Conservation (phyloP, 345 rosid genomes). For the Erucastrum elatum region DNA sequence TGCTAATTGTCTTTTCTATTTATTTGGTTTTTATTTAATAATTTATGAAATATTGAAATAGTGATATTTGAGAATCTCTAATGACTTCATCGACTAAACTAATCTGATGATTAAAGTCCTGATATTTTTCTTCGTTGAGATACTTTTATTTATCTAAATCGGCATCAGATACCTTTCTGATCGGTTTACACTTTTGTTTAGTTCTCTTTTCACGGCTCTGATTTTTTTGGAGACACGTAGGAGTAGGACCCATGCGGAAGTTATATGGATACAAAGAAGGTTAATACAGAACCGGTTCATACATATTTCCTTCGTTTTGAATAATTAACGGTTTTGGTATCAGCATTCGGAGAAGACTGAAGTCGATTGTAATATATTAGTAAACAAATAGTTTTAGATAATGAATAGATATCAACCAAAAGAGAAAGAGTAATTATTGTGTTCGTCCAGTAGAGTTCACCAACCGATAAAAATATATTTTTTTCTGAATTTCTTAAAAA, state of each 20-base stretch:
- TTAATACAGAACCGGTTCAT: neutral
- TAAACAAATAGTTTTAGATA: too few relatives aligned
- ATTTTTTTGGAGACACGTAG: constrained; percentile 22
- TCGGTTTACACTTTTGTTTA: constrained; percentile 31
- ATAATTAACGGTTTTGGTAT: neutral
- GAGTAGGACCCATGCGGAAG: constrained; percentile 33
- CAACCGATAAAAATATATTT: too few relatives aligned
- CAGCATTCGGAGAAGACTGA: too few relatives aligned
- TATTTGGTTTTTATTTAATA: neutral
- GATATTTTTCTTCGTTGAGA: constrained; percentile 7
- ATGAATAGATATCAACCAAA: too few relatives aligned
- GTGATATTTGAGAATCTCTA: constrained; percentile 36
- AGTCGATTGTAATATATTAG: too few relatives aligned
- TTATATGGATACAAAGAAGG: constrained; percentile 1
- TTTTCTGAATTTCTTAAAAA: too few relatives aligned
- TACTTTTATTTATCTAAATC: constrained; percentile 7
- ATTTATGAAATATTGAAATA: constrained; percentile 17
- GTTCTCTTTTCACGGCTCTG: constrained; percentile 36
- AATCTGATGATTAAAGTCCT: constrained; percentile 36
- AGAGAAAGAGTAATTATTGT: too few relatives aligned
- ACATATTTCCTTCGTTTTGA: neutral
- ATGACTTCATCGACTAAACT: constrained; percentile 36
- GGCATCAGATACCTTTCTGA: constrained; percentile 42
- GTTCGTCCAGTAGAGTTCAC: too few relatives aligned
- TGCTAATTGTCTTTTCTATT: constrained; percentile 20